Percentiles rank a stretch among this genome's conserved stretches.
phyloP scores from a whole-genome alignment of 345 rosid species.

The Aquilaria yunnanensis region DNA sequence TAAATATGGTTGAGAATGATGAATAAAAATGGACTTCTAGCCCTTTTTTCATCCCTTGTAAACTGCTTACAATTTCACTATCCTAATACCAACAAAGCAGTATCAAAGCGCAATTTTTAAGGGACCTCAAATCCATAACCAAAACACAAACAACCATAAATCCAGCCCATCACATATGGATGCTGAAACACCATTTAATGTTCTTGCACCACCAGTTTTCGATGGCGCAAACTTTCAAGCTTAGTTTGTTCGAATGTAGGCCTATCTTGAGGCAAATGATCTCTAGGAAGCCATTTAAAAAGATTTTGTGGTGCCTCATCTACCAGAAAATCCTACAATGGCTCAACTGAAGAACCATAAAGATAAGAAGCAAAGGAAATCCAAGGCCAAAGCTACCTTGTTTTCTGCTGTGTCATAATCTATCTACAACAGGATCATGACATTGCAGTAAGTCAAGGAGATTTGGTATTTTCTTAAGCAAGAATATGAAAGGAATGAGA shows the following conservation, averaged over 20 bases:
- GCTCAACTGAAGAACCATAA: neutral
- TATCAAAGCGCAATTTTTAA: too few relatives aligned
- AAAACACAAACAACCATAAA: too few relatives aligned
- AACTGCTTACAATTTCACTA: too few relatives aligned
- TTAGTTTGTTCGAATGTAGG: neutral
- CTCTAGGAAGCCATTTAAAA: neutral
- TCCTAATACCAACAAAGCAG: too few relatives aligned
- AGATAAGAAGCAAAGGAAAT: neutral
- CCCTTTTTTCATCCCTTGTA: too few relatives aligned
- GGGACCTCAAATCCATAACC: too few relatives aligned
- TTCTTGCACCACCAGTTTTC: neutral
- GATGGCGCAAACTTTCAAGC: neutral
- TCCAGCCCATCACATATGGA: too few relatives aligned
- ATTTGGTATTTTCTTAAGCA: slow-evolving; percentile 7
- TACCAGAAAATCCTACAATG: neutral
- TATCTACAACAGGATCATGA: too few relatives aligned
- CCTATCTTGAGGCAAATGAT: neutral
- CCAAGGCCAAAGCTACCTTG: neutral
- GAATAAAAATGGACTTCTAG: too few relatives aligned
- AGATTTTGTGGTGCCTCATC: neutral
- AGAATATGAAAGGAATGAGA: neutral
- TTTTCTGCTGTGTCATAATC: neutral
- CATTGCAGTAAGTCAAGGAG: neutral
- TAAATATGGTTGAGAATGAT: too few relatives aligned
- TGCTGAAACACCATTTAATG: too few relatives aligned